Evolutionary conservation across 75 land plant genomes (phyloP), one percentile per base, ranked within the genome.

Genomic region (Pinus albicaulis): DNA sequence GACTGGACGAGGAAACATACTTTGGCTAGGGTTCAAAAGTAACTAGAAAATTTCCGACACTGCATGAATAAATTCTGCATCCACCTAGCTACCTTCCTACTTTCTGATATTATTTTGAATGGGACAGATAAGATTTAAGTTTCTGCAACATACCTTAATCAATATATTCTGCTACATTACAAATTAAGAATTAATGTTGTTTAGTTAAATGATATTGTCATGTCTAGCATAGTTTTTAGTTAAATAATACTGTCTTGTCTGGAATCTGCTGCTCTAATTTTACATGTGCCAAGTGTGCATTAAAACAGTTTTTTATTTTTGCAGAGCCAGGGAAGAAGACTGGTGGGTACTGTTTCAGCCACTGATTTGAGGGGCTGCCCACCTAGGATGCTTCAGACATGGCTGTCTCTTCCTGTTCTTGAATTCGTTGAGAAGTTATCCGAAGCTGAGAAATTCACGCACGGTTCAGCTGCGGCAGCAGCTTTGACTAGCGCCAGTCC

Each of bases 281-380:
- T 48, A 48, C 53, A 48, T 48, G 11, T 48, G 53, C 53, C 53
- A 48, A 48, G 53, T 10, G 53, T 48, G 53, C 53, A 48, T 12
- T 48, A 48, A 48, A 48, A 48, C 53, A 48, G 11, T 44, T 44
- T 10, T 48, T 41, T 36, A 7, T 16, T 44, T 75, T 23, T 60
- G 28, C 86, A 96, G 99, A 92, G 93, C 0, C 82, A 61, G 56
- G 94, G 94, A 3, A 88, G 82, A 78, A 85, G 77, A 76, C 80
- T 93, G 0, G 38, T 92, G 56, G 97, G 89, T 4, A 92, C 94
- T 59, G 93, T 96, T 68, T 92, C 97, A 1, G 89, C 94, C 55
- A 96, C 91, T 22, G 99, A 96, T 75, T 57, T 96, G 60, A 86
- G 87, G 48, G 97, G 87, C 22, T 96, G 97, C 83, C 84, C 91